These are phyloP conservation scores for Peronospora belbahrii DNA, from an alignment of 352 stramenopile species.

Conservation along the genomic window DNA sequence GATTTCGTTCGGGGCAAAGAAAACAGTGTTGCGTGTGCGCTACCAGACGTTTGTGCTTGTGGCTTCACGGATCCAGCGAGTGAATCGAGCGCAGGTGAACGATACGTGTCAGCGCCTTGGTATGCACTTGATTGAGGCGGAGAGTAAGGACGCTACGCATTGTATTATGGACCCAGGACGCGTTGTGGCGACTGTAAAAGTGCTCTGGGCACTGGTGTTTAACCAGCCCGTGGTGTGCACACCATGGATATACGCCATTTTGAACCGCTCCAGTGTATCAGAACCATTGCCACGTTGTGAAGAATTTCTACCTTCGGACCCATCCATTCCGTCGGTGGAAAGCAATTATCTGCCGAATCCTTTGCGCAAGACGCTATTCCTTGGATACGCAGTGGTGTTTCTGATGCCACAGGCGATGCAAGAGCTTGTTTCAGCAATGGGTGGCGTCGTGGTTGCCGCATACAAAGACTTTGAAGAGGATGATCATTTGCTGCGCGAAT, in stretches of 20 bases:
- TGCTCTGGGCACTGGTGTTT: conserved; percentile 81
- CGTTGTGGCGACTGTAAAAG: conserved; percentile 78
- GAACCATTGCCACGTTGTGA: conserved; percentile 71
- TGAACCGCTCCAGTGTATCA: conserved; percentile 62
- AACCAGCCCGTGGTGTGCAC: conserved; percentile 79
- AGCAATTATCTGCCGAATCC: conserved; percentile 70
- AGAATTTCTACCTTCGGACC: conserved; percentile 57
- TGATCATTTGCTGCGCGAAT: conserved; percentile 40
- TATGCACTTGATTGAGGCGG: conserved; percentile 60
- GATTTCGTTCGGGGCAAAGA: conserved; percentile 80
- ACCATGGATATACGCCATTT: conserved; percentile 72
- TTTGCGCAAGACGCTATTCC: conserved; percentile 68
- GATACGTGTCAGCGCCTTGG: conserved; percentile 72
- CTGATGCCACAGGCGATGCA: conserved; percentile 68
- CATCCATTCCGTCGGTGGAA: conserved; percentile 43
- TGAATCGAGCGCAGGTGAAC: conserved; percentile 51
- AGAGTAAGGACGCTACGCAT: conserved; percentile 66
- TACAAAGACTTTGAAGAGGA: conserved; percentile 53
- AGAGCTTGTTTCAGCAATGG: conserved; percentile 67
- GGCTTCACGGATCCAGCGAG: conserved; percentile 57
- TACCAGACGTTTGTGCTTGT: conserved; percentile 80
- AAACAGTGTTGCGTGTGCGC: conserved; percentile 68
- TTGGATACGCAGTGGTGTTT: conserved; percentile 67
- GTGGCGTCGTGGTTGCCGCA: conserved; percentile 49
- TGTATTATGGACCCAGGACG: conserved; percentile 81